Percentiles rank a stretch among this genome's conserved stretches.
Evolutionary conservation across 176 grass and related monocot species (phyloP).

Genomic region (Metroxylon sagu): DNA sequence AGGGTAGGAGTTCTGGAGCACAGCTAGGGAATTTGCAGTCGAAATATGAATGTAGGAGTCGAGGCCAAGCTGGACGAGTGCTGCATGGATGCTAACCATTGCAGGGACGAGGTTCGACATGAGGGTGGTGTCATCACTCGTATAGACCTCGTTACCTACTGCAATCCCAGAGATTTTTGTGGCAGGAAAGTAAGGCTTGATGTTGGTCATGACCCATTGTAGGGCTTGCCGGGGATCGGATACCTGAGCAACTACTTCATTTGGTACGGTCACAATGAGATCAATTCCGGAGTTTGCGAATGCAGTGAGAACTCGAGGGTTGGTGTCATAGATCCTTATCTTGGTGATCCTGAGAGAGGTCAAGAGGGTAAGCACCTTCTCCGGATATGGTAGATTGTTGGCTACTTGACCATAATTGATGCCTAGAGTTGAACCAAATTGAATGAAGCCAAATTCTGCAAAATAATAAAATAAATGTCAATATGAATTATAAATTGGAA

Average conservation of each 20-base stretch:
- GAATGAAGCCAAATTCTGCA: constrained; percentile 39
- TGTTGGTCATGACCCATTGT: constrained; percentile 50
- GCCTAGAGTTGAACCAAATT: constrained; percentile 38
- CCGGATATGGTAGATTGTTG: constrained; percentile 64
- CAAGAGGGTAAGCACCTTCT: constrained; percentile 51
- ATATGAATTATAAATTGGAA: background rate
- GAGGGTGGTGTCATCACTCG: constrained; percentile 50
- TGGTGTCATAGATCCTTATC: constrained; percentile 79
- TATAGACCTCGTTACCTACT: constrained; percentile 84
- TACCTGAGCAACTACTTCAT: constrained; percentile 52
- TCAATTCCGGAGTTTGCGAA: constrained; percentile 70
- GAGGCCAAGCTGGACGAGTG: constrained; percentile 61
- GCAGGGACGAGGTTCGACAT: constrained; percentile 76
- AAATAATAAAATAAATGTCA: constrained; percentile 5
- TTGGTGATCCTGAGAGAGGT: constrained; percentile 56
- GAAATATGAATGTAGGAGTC: constrained; percentile 61
- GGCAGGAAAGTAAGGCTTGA: constrained; percentile 66
- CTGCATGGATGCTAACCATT: constrained; percentile 64
- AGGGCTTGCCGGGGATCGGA: constrained; percentile 38
- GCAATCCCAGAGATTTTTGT: constrained; percentile 76
- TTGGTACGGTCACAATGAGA: constrained; percentile 72
- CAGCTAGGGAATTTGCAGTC: constrained; percentile 71
- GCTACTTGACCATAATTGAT: constrained; percentile 98
- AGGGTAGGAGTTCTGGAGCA: constrained; percentile 72
- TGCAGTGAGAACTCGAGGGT: constrained; percentile 66